phyloP scores from a whole-genome alignment of 2,329 filamentous ascomycete genomes.

The Ceratocystis eucalypticola region DNA sequence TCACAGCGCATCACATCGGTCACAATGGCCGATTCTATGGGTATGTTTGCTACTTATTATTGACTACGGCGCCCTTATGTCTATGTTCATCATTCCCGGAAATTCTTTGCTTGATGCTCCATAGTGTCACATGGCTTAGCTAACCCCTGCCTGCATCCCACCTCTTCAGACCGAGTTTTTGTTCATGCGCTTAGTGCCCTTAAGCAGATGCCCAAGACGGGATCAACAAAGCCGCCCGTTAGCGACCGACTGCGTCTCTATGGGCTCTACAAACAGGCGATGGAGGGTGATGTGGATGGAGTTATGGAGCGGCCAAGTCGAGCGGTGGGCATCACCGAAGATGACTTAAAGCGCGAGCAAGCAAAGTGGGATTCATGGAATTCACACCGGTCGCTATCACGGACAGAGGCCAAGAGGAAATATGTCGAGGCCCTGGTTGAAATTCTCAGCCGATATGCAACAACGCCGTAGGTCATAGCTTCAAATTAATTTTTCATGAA shows the following conservation, averaged over 20 bases:
- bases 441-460: slow-evolving; percentile 94
- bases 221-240: slow-evolving; percentile 75
- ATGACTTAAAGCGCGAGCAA: slow-evolving; percentile 45
- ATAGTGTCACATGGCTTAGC: background rate
- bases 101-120: background rate
- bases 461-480: slow-evolving; percentile 48
- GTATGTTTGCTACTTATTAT: slow-evolving; percentile 23
- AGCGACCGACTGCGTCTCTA: slow-evolving; percentile 80
- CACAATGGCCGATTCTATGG: slow-evolving; percentile 30
- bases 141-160: background rate
- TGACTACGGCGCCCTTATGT: background rate
- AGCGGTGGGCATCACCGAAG: slow-evolving; percentile 33
- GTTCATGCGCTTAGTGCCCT: slow-evolving; percentile 98
- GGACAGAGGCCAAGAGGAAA: slow-evolving; percentile 83
- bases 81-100: background rate
- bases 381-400: slow-evolving; percentile 64
- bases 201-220: slow-evolving; percentile 91
- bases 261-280: slow-evolving; percentile 96
- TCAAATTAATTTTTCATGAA: background rate
- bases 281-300: slow-evolving; percentile 93
- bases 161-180: slow-evolving; percentile 77
- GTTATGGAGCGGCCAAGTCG: slow-evolving; percentile 71
- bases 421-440: slow-evolving; percentile 92
- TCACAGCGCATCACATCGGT: background rate
- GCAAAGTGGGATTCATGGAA: slow-evolving; percentile 94